Conservation (phyloP, 1,284 basidiomycete species). For the Fomitiporia mediterranea region DNA sequence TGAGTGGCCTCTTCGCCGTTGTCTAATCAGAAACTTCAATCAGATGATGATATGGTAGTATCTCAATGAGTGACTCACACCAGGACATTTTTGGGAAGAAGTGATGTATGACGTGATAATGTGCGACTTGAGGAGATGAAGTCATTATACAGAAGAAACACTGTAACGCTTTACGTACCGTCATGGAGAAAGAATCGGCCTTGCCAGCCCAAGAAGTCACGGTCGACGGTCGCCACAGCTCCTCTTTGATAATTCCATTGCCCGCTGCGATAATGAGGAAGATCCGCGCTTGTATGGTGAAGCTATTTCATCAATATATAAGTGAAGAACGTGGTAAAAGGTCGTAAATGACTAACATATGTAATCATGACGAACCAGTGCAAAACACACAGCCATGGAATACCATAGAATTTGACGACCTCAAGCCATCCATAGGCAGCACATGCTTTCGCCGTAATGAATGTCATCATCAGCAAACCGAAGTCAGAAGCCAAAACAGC, state of each 20-base stretch:
- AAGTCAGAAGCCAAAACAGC: constrained; percentile 52
- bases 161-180: constrained; percentile 1
- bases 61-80: constrained; percentile 26
- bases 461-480: constrained; percentile 46
- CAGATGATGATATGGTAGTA: not conserved
- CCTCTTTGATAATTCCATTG: constrained; percentile 56
- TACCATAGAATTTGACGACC: constrained; percentile 50
- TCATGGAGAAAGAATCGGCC: constrained; percentile 41
- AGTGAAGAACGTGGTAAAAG: not conserved
- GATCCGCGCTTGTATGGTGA: constrained; percentile 46
- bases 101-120: constrained; percentile 40
- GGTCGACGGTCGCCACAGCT: constrained; percentile 60
- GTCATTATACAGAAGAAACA: not conserved
- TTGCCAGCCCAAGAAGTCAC: constrained; percentile 47
- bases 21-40: constrained; percentile 29
- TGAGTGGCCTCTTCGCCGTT: constrained; percentile 48
- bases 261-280: constrained; percentile 54
- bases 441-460: constrained; percentile 34
- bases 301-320: constrained; percentile 26
- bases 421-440: constrained; percentile 33
- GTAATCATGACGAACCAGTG: constrained; percentile 61
- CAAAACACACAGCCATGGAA: constrained; percentile 53
- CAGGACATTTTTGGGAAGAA: constrained; percentile 35
- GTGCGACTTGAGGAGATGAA: constrained; percentile 29
- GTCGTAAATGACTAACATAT: constrained; percentile 27